These are phyloP conservation scores for Diphasiastrum complanatum DNA, from an alignment of 83 land plant species.

Conservation along the genomic window DNA sequence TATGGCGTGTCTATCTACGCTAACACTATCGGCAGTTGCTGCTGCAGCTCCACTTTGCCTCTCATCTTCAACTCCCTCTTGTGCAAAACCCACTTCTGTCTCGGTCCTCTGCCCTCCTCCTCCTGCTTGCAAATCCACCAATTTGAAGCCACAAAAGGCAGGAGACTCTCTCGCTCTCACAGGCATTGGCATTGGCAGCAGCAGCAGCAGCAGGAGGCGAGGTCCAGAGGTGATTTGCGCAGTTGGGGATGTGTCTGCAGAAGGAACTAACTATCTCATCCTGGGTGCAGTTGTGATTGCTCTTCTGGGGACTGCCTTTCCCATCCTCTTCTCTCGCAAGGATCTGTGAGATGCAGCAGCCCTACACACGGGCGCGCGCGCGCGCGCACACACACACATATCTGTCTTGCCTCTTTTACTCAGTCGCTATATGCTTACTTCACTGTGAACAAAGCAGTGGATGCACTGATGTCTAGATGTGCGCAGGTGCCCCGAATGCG, in stretches of 20 bases:
- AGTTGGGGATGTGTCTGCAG: slow-evolving; percentile 78
- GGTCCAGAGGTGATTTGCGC: slow-evolving; percentile 52
- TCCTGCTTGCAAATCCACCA: too few species aligned
- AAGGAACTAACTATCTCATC: slow-evolving; percentile 63
- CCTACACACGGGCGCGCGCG: background rate
- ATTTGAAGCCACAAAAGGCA: too few species aligned
- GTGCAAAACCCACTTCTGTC: too few species aligned
- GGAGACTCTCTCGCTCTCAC: too few species aligned
- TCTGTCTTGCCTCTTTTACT: background rate
- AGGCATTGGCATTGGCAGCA: too few species aligned
- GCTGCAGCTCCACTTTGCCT: too few species aligned
- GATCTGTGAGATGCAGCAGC: slow-evolving; percentile 41
- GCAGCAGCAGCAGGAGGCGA: too few species aligned
- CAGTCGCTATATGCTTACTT: background rate
- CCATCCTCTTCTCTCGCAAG: slow-evolving; percentile 81
- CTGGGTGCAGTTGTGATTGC: slow-evolving; percentile 52
- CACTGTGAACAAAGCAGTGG: background rate
- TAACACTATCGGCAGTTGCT: too few species aligned
- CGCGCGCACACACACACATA: background rate
- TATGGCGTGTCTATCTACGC: too few species aligned
- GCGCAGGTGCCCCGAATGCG: slow-evolving; percentile 89
- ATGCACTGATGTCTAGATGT: slow-evolving; percentile 1
- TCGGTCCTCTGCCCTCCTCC: too few species aligned
- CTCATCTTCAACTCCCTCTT: too few species aligned
- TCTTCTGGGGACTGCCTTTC: slow-evolving; percentile 37